A percentile compares a stretch with the other conserved stretches of the same genome.
These are phyloP conservation scores for Fragaria iinumae DNA, from an alignment of 306 rosid genomes.

Conservation along the genomic window DNA sequence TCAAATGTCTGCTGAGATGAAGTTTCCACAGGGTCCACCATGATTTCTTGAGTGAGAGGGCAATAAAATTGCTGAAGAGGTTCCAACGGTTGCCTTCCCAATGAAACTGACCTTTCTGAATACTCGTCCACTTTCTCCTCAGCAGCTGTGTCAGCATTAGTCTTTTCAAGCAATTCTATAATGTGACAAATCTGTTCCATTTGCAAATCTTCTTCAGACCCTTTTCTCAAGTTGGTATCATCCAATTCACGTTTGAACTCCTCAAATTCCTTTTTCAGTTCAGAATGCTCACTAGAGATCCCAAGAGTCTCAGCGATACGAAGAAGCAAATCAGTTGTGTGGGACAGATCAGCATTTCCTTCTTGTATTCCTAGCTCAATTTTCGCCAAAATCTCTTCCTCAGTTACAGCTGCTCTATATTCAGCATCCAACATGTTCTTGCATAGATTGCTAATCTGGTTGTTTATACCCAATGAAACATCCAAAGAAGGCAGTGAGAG, in stretches of 20 bases:
- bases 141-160: slow-evolving; percentile 37
- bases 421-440: slow-evolving; percentile 43
- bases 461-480: slow-evolving; percentile 31
- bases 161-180: slow-evolving; percentile 41
- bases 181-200: slow-evolving; percentile 39
- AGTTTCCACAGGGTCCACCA: slow-evolving; percentile 81
- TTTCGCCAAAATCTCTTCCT: slow-evolving; percentile 43
- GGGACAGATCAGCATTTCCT: slow-evolving; percentile 25
- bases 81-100: slow-evolving; percentile 44
- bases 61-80: slow-evolving; percentile 55
- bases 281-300: slow-evolving; percentile 38
- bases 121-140: slow-evolving; percentile 45
- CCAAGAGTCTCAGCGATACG: slow-evolving; percentile 44
- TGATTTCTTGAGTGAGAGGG: slow-evolving; percentile 46
- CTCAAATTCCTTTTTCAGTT: slow-evolving; percentile 42
- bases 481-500: slow-evolving; percentile 41
- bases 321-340: slow-evolving; percentile 36
- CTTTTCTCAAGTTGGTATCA: slow-evolving; percentile 34
- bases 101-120: slow-evolving; percentile 41
- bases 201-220: slow-evolving; percentile 38
- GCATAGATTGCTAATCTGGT: slow-evolving; percentile 37
- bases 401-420: slow-evolving; percentile 31
- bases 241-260: slow-evolving; percentile 47
- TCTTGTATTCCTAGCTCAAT: slow-evolving; percentile 45
- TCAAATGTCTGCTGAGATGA: slow-evolving; percentile 61